Evolutionary conservation across 305 asterid genomes (phyloP).

Genomic region (Nicotiana rustica): DNA sequence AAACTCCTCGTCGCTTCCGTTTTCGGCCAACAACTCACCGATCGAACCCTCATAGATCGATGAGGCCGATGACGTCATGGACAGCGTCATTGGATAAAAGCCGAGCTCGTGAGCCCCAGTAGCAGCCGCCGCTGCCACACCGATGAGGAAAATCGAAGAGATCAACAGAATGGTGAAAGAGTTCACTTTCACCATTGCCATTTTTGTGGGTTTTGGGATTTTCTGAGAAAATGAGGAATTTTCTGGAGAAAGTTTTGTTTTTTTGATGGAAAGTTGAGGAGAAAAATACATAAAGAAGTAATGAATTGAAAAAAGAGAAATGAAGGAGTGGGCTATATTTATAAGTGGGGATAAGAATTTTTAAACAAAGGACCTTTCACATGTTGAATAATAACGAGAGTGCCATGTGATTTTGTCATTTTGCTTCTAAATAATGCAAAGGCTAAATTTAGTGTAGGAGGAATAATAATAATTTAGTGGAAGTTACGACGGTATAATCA

Average conservation of each 20-base stretch:
- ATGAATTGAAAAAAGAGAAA: neutral
- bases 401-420: slow-evolving; percentile 29
- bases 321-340: neutral
- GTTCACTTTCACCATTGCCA: slow-evolving; percentile 37
- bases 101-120: slow-evolving; percentile 48
- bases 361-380: neutral
- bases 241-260: neutral
- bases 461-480: neutral
- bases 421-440: slow-evolving; percentile 23
- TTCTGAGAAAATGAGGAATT: neutral
- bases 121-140: slow-evolving; percentile 42
- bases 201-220: neutral
- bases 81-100: slow-evolving; percentile 47
- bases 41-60: slow-evolving; percentile 70
- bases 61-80: slow-evolving; percentile 41
- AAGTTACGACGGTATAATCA: neutral
- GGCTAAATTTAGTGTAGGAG: neutral
- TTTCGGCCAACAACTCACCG: slow-evolving; percentile 63
- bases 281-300: neutral
- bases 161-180: slow-evolving; percentile 28
- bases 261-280: neutral
- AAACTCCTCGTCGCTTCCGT: slow-evolving; percentile 46
- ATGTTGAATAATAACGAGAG: slow-evolving; percentile 21
- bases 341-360: slow-evolving; percentile 7
- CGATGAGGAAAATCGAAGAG: slow-evolving; percentile 42